phyloP scores from a whole-genome alignment of 805 yeast genomes.

The Pichia californica region DNA sequence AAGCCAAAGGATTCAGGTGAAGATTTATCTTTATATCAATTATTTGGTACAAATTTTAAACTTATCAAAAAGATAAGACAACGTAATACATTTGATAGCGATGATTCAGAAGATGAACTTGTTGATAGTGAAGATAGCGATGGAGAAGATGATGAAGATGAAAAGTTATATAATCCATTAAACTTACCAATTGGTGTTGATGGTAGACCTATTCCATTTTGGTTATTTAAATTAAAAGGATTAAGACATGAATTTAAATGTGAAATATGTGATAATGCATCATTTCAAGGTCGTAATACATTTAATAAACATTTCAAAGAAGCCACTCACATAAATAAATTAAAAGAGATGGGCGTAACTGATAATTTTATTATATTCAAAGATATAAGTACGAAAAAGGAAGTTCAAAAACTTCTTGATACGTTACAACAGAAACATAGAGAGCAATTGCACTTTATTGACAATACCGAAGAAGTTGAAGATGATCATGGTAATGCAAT shows the following conservation, averaged over 20 bases:
- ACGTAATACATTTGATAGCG: conserved; percentile 12
- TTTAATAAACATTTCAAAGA: conserved; percentile 75
- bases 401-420: conserved; percentile 57
- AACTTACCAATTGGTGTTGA: conserved; percentile 79
- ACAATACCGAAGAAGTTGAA: conserved; percentile 71
- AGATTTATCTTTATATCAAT: conserved; percentile 17
- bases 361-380: conserved; percentile 41
- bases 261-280: conserved; percentile 77
- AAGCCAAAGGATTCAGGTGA: conserved; percentile 11
- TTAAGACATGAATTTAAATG: conserved; percentile 65
- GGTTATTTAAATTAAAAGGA: conserved; percentile 91
- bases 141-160: conserved; percentile 21
- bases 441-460: conserved; percentile 35
- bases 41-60: conserved; percentile 8
- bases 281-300: conserved; percentile 65
- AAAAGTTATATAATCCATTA: conserved; percentile 36
- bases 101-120: conserved; percentile 19
- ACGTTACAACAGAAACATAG: conserved; percentile 34
- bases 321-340: conserved; percentile 63
- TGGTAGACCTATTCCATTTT: conserved; percentile 86
- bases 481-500: conserved; percentile 91
- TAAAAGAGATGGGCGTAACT: conserved; percentile 67
- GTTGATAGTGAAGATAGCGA: conserved; percentile 23
- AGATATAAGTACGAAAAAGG: conserved; percentile 60
- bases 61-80: not conserved